Conservation (phyloP, 495 filamentous ascomycete species). For the Neurospora sp. region DNA sequence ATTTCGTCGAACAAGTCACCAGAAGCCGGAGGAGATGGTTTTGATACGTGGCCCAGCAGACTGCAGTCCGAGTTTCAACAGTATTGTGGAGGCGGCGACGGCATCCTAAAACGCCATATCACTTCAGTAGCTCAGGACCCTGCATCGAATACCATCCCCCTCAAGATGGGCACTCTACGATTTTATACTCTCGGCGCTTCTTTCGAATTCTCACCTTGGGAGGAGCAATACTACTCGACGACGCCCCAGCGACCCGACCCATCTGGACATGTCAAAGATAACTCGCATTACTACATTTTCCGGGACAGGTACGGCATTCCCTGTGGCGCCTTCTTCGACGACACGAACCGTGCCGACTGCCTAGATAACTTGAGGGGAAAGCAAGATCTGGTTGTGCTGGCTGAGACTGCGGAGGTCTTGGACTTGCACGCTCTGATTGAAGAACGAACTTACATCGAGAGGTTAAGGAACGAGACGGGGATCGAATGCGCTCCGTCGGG, state of each 20-base stretch:
- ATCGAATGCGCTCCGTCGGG: neutral
- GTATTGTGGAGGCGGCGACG: neutral
- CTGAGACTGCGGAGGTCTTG: neutral
- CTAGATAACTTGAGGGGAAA: neutral
- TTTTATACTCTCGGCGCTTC: neutral
- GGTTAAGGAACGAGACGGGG: neutral
- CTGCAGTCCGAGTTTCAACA: neutral
- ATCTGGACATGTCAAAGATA: neutral
- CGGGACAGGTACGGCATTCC: neutral
- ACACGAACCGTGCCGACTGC: neutral
- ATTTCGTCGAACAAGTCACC: too few relatives aligned
- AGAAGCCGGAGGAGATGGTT: too few relatives aligned
- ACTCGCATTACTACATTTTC: neutral
- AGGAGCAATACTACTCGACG: neutral
- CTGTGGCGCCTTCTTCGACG: neutral
- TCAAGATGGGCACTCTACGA: neutral
- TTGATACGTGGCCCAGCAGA: neutral
- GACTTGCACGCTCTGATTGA: neutral
- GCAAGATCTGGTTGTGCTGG: neutral
- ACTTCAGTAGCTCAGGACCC: neutral
- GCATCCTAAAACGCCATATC: neutral
- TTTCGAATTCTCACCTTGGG: neutral
- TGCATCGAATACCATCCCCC: neutral
- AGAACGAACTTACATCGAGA: neutral
- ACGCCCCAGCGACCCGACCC: neutral